Percentiles rank a stretch among this genome's conserved stretches.
Conservation (phyloP, 345 rosid species). For the Hevea brasiliensis region DNA sequence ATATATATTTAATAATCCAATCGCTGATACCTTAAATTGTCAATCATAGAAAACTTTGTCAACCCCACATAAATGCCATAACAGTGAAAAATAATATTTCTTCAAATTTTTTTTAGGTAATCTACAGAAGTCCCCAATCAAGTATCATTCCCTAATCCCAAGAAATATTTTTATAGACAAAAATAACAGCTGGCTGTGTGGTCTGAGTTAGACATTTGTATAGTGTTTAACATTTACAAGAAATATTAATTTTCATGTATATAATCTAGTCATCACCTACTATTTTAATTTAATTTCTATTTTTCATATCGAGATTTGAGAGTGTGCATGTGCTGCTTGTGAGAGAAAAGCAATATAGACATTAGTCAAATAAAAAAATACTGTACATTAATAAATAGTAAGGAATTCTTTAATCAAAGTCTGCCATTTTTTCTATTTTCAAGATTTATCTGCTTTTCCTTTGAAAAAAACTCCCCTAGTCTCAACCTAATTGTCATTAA, state of each 20-base stretch:
- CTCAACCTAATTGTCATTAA: too few species aligned
- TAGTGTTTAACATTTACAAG: background rate
- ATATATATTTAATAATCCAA: background rate
- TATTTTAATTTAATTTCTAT: background rate
- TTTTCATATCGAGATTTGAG: constrained; percentile 3
- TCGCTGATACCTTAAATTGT: background rate
- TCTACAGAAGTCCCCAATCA: background rate
- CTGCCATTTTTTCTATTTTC: too few species aligned
- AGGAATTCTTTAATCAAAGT: too few species aligned
- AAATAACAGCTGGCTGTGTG: background rate
- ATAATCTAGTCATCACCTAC: background rate
- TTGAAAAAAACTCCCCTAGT: too few species aligned
- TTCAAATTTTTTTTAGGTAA: background rate
- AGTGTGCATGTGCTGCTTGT: background rate
- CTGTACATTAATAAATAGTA: too few species aligned
- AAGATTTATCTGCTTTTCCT: too few species aligned
- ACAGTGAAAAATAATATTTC: background rate
- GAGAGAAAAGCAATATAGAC: background rate
- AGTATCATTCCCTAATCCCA: background rate
- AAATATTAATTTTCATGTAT: background rate
- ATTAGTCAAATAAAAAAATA: background rate
- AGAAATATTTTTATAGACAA: background rate
- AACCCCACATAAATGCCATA: background rate
- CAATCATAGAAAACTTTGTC: background rate
- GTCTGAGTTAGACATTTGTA: background rate